These are phyloP conservation scores for Skeletonema potamos DNA, from an alignment of 108 stramenopile genomes.

Conservation along the genomic window DNA sequence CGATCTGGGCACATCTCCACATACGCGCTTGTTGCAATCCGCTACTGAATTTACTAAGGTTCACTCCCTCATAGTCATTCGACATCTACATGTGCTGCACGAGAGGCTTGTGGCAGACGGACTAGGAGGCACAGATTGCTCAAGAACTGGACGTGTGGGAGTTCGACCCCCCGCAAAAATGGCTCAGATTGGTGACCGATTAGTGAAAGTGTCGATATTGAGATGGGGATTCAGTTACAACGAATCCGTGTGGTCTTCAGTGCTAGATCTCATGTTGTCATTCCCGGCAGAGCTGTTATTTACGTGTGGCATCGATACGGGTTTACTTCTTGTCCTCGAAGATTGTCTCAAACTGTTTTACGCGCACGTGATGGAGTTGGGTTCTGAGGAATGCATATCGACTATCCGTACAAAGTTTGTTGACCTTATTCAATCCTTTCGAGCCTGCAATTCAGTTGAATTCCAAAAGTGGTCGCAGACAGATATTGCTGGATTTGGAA, in stretches of 20 bases:
- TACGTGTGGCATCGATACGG: slow-evolving; percentile 53
- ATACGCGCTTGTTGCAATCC: slow-evolving; percentile 33
- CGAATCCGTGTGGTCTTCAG: slow-evolving; percentile 55
- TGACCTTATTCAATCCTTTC: neutral
- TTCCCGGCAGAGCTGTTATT: slow-evolving; percentile 61
- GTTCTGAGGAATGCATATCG: slow-evolving; percentile 3
- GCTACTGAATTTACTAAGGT: slow-evolving; percentile 49
- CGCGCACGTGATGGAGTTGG: slow-evolving; percentile 6
- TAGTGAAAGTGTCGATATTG: slow-evolving; percentile 41
- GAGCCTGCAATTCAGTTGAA: neutral
- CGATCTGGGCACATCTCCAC: slow-evolving; percentile 23
- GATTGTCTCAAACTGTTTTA: slow-evolving; percentile 55
- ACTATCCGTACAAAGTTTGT: slow-evolving; percentile 8
- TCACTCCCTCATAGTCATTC: slow-evolving; percentile 65
- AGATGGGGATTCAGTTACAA: slow-evolving; percentile 74
- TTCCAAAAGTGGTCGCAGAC: slow-evolving; percentile 4
- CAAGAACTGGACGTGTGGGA: neutral
- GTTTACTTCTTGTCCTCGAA: slow-evolving; percentile 47
- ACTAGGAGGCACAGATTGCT: neutral
- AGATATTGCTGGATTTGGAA: neutral
- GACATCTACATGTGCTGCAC: slow-evolving; percentile 42
- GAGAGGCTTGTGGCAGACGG: slow-evolving; percentile 54
- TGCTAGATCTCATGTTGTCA: slow-evolving; percentile 52
- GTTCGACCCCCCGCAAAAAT: neutral
- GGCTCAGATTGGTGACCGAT: slow-evolving; percentile 22